Conservation (phyloP, 768 basidiomycete genomes). For the Leucosporidium creatinivorum region DNA sequence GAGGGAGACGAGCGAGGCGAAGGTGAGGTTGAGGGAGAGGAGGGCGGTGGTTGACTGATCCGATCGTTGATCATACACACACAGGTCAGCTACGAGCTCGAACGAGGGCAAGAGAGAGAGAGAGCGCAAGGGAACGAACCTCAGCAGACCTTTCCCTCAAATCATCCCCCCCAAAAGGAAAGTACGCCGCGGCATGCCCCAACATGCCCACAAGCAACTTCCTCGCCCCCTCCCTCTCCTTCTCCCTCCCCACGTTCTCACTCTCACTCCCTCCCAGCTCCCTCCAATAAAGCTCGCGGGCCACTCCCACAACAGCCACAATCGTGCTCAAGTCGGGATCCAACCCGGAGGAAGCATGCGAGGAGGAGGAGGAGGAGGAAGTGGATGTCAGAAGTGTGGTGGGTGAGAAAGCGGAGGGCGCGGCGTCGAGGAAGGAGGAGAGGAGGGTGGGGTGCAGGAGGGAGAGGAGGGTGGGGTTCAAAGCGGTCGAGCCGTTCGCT, state of each 20-base stretch:
- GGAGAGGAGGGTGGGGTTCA: slow-evolving; percentile 42
- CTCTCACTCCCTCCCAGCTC: slow-evolving; percentile 35
- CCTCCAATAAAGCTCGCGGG: slow-evolving; percentile 58
- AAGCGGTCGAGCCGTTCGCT: neutral
- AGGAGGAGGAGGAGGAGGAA: slow-evolving; percentile 4
- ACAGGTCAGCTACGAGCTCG: too few relatives aligned
- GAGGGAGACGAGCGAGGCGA: slow-evolving; percentile 61
- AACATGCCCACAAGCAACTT: slow-evolving; percentile 46
- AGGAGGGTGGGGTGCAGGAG: slow-evolving; percentile 71
- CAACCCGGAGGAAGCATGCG: neutral
- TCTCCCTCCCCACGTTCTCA: neutral
- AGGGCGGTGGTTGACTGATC: slow-evolving; percentile 43
- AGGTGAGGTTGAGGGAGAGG: slow-evolving; percentile 66
- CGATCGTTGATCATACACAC: too few relatives aligned
- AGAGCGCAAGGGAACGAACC: neutral
- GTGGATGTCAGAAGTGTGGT: slow-evolving; percentile 28
- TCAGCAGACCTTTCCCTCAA: slow-evolving; percentile 16
- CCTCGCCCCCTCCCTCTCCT: slow-evolving; percentile 21
- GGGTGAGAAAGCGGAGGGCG: slow-evolving; percentile 71
- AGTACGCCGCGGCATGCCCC: slow-evolving; percentile 69
- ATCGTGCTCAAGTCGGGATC: slow-evolving; percentile 39
- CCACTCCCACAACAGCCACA: slow-evolving; percentile 53
- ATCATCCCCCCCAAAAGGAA: slow-evolving; percentile 59
- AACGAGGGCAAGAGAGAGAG: too few relatives aligned
- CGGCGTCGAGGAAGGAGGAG: slow-evolving; percentile 78